Evolutionary conservation across 768 basidiomycete genomes (phyloP), one percentile per base, ranked within the genome.

Genomic region (Trametes coccinea): DNA sequence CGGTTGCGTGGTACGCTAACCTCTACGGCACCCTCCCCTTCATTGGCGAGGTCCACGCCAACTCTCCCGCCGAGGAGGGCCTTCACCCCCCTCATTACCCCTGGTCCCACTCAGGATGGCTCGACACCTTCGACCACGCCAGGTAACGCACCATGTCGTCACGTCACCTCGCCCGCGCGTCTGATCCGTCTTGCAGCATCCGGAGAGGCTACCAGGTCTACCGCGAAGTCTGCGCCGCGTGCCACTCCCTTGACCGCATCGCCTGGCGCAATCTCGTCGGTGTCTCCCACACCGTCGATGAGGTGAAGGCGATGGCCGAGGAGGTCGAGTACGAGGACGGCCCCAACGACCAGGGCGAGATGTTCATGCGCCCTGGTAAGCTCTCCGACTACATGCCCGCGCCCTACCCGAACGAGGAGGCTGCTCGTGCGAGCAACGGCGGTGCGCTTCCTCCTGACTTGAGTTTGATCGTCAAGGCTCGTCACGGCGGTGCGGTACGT

Each of bases 251-350:
- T 58, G 93, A 99, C 80, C 94, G 97, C 69, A 95, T 99, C 72
- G 97, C 97, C 60, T 99, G 97, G 97, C 93, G 97, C 74, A 99
- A 98, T 80, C 81, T 99, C 60, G 97, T 99, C 66, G 97, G 95
- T 71, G 94, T 98, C 57, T 97, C 95, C 31, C 97, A 99, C 79
- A 93, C 90, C 68, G 96, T 81, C 45, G 91, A 94, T 66, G 95
- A 99, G 78, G 82, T 82, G 56, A 90, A 92, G 75, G 80, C 81
- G 2, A 85, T 98, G 89, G 97, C 97, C 9, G 97, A 97, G 78
- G 96, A 98, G 71, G 81, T 95, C 60, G 97, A 99, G 76, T 99
- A 98, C 77, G 83, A 86, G 71, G 97, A 99, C 72, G 97, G 97
- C 39, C 97, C 97, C 51, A 86, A 98, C 74, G 88, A 88, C 66